Percentiles rank a stretch among this genome's conserved stretches.
phyloP scores from a whole-genome alignment of 2,329 filamentous ascomycete genomes.

The Saccharata proteae region DNA sequence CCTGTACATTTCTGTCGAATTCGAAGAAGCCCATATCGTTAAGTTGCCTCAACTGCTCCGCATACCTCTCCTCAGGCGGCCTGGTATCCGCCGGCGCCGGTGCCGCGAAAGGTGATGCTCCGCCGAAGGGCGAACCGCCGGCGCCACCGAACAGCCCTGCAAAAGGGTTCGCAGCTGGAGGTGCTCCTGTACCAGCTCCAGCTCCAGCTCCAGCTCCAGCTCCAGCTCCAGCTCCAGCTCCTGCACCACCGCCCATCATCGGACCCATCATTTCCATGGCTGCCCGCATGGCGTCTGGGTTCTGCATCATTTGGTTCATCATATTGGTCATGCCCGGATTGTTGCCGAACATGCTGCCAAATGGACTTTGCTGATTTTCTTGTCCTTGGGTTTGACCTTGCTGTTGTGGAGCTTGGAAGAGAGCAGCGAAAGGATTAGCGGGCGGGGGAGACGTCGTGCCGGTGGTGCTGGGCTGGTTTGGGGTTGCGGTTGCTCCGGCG shows the following conservation, averaged over 20 bases:
- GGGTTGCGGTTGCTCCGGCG: conserved; percentile 24
- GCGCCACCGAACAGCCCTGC: conserved; percentile 28
- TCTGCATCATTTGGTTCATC: conserved; percentile 39
- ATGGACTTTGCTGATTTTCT: no score
- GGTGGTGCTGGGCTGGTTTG: conserved; percentile 25
- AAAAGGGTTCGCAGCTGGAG: conserved; percentile 24
- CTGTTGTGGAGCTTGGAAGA: no score
- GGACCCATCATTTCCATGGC: conserved; percentile 42
- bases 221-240: conserved; percentile 16
- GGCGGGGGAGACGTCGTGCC: conserved; percentile 18
- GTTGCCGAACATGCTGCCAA: conserved; percentile 22
- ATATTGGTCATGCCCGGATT: conserved; percentile 29
- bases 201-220: conserved; percentile 36
- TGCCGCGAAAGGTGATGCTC: no score
- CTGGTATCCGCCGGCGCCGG: conserved; percentile 53
- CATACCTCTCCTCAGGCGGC: conserved; percentile 88
- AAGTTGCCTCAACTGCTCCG: conserved; percentile 76
- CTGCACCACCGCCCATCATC: conserved; percentile 29
- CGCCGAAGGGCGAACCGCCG: conserved; percentile 16
- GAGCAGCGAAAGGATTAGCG: conserved; percentile 40
- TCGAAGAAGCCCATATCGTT: conserved; percentile 99
- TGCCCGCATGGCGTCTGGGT: conserved; percentile 44
- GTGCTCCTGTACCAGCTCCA: conserved; percentile 19
- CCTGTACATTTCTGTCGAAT: conserved; percentile 85
- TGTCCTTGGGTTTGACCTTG: conserved; percentile 10